Conservation (phyloP, 2,329 filamentous ascomycete genomes). For the Curvularia sp. region DNA sequence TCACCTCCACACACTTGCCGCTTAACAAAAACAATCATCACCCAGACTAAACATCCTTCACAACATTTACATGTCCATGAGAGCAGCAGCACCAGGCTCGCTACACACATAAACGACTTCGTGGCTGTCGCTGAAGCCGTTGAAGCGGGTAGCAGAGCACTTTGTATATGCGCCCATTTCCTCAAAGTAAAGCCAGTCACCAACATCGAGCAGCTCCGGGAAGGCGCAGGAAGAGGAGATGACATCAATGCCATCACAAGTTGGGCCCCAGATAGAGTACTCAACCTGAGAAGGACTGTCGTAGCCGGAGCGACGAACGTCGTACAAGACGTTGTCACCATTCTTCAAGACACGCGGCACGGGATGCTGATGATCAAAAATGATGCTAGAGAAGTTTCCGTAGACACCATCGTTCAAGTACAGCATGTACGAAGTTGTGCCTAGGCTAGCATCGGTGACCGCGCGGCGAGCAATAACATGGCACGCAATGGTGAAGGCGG, state of each 20-base stretch:
- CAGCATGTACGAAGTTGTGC: conserved; percentile 85
- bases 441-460: conserved; percentile 72
- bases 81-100: conserved; percentile 82
- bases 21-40: neutral
- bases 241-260: conserved; percentile 96
- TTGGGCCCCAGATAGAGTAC: conserved; percentile 98
- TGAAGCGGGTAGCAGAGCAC: conserved; percentile 97
- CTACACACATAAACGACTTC: conserved; percentile 95
- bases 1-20: neutral
- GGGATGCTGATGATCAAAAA: conserved; percentile 97
- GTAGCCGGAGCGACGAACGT: conserved; percentile 45
- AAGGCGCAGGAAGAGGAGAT: conserved; percentile 85
- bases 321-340: conserved; percentile 65
- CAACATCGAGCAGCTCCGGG: conserved; percentile 79
- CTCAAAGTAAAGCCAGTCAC: conserved; percentile 98
- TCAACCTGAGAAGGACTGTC: conserved; percentile 66
- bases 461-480: conserved; percentile 95
- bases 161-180: conserved; percentile 99
- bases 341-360: conserved; percentile 79
- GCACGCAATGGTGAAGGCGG: conserved; percentile 92
- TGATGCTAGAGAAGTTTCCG: conserved; percentile 98
- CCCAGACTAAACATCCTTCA: neutral
- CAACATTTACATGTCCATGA: conserved; percentile 59
- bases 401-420: conserved; percentile 98
- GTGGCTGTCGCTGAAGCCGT: conserved; percentile 92